These are phyloP conservation scores for Aspergillus nomiae DNA, from an alignment of 2,329 filamentous ascomycete genomes.

Conservation along the genomic window DNA sequence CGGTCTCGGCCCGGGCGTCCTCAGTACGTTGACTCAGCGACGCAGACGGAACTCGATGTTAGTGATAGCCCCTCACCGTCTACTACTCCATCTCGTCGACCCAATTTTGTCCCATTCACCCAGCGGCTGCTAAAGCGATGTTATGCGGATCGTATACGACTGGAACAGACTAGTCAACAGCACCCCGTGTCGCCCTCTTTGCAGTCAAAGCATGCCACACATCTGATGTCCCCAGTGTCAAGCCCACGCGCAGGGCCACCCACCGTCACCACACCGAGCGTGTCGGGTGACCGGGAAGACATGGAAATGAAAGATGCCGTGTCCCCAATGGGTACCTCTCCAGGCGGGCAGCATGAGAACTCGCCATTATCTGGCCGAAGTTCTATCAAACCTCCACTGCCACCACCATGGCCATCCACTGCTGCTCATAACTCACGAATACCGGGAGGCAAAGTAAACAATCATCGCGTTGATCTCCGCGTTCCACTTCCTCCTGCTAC, in stretches of 20 bases:
- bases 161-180: slow-evolving; percentile 33
- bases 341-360: slow-evolving; percentile 19
- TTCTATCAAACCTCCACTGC: slow-evolving; percentile 22
- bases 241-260: slow-evolving; percentile 12
- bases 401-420: slow-evolving; percentile 41
- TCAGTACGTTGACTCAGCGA: slow-evolving; percentile 43
- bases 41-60: slow-evolving; percentile 49
- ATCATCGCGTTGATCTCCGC: slow-evolving; percentile 26
- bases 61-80: slow-evolving; percentile 26
- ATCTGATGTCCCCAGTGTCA: slow-evolving; percentile 16
- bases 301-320: slow-evolving; percentile 51
- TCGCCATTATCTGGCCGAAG: slow-evolving; percentile 21
- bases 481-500: slow-evolving; percentile 31
- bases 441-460: slow-evolving; percentile 22
- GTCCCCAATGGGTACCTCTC: slow-evolving; percentile 23
- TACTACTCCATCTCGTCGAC: slow-evolving; percentile 23
- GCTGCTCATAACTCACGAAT: slow-evolving; percentile 40
- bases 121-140: slow-evolving; percentile 47
- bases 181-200: slow-evolving; percentile 19
- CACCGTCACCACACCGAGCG: slow-evolving; percentile 14
- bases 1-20: slow-evolving; percentile 30
- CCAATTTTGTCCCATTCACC: slow-evolving; percentile 43
- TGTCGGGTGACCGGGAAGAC: slow-evolving; percentile 32
- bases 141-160: slow-evolving; percentile 41
- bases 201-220: slow-evolving; percentile 9